Evolutionary conservation across 768 basidiomycete genomes (phyloP).

Genomic region (Tylopilus balloui): DNA sequence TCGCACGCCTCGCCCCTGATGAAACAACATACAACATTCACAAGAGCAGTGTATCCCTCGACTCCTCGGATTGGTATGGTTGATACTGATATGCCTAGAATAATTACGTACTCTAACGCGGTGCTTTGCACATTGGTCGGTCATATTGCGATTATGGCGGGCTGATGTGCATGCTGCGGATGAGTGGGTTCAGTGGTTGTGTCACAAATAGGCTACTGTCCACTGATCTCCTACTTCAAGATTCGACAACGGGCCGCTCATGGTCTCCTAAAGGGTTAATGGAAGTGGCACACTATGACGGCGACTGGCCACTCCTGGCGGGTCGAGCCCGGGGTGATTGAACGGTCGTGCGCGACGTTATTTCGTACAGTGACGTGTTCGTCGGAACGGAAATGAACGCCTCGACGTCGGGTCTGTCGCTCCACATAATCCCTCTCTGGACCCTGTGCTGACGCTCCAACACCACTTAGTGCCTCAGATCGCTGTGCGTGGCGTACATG

Average conservation of each 20-base stretch:
- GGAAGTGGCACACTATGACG: neutral
- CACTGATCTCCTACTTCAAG: neutral
- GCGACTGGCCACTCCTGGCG: neutral
- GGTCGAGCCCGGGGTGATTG: neutral
- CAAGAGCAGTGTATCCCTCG: neutral
- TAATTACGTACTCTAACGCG: neutral
- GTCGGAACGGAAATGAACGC: constrained; percentile 13
- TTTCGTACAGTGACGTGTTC: neutral
- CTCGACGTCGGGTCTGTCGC: neutral
- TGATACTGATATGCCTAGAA: neutral
- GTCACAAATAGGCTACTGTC: neutral
- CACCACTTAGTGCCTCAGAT: neutral
- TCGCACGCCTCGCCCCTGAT: neutral
- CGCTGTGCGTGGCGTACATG: neutral
- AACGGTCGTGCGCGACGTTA: neutral
- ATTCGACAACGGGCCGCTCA: no score
- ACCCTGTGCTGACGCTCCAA: neutral
- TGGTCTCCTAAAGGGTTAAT: neutral
- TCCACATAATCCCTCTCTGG: neutral
- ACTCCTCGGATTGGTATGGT: neutral
- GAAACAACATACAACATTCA: neutral
- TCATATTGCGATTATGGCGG: neutral
- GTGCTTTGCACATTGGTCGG: neutral
- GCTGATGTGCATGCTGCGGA: neutral
- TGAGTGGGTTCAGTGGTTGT: neutral